A percentile compares a stretch with the other conserved stretches of the same genome.
phyloP scores from a whole-genome alignment of 2,329 filamentous ascomycete genomes.

The Coleophoma crateriformis region DNA sequence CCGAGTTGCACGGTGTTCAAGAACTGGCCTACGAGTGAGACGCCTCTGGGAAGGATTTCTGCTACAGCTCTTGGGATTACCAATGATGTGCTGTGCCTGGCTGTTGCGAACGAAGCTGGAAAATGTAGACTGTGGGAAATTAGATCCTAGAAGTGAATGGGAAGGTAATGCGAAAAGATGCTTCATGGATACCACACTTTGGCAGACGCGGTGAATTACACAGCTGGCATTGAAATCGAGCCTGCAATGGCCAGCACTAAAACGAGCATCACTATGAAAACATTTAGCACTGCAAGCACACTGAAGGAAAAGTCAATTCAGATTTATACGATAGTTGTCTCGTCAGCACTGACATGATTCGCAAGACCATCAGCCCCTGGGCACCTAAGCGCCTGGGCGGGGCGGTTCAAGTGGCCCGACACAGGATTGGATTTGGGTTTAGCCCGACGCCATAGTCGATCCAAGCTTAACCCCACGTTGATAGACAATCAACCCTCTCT shows the following conservation, averaged over 20 bases:
- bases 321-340: too few species aligned
- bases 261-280: too few species aligned
- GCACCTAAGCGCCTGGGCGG: too few species aligned
- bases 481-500: background rate
- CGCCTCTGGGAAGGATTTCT: slow-evolving; percentile 79
- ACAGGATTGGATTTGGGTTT: too few species aligned
- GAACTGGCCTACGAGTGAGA: slow-evolving; percentile 93
- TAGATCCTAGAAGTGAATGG: slow-evolving; percentile 41
- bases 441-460: too few species aligned
- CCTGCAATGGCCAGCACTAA: too few species aligned
- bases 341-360: too few species aligned
- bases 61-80: slow-evolving; percentile 62
- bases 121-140: slow-evolving; percentile 93
- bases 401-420: too few species aligned
- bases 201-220: background rate
- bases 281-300: too few species aligned
- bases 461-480: background rate
- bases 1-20: slow-evolving; percentile 90
- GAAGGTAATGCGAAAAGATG: background rate
- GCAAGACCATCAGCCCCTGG: too few species aligned
- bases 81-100: slow-evolving; percentile 57
- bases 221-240: background rate
- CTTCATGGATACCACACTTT: background rate
- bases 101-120: slow-evolving; percentile 83
- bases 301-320: too few species aligned